Evolutionary conservation across 768 basidiomycete species (phyloP), one percentile per base, ranked within the genome.

Genomic region (Suillus clintonianus): DNA sequence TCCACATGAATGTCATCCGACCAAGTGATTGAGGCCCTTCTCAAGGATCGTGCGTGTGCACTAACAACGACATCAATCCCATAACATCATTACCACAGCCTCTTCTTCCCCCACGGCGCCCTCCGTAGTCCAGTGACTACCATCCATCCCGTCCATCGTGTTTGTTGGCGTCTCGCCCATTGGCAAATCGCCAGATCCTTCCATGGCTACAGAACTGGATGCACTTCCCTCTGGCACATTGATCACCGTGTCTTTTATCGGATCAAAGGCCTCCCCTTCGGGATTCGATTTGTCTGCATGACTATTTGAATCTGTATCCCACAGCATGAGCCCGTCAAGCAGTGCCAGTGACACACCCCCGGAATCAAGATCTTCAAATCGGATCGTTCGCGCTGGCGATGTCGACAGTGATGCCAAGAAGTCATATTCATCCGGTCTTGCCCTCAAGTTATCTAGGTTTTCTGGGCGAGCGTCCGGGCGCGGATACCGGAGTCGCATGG

Each of bases 281-380:
- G 57, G 14, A 41, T 59, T 60, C 47, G 22, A 42, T 34, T 59
- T 45, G 45, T 30, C 27, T 58, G 34, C 22, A 30, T 19, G 10
- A 11, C 34, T 54, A 56, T 60, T 50, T 59, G 54, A 45, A 59
- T 57, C 17, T 42, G 68, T 43, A 37, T 73, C 76, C 83, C 83
- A 86, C 13, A 90, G 73, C 27, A 81, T 79, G 63, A 90, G 65
- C 10, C 87, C 87, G 7, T 78, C 71, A 51, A 78, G 74, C 32
- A 81, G 76, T 71, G 83, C 72, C 59, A 79, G 71, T 47, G 87
- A 85, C 34, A 87, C 77, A 62, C 78, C 70, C 2, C 62, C 75
- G 36, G 87, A 86, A 62, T 81, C 72, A 14, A 90, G 74, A 70
- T 86, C 80, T 27, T 78, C 79, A 63, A 85, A 68, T 41, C 75